A percentile compares a stretch with the other conserved stretches of the same genome.
phyloP scores from a whole-genome alignment of 305 asterid genomes.

The Withania somnifera region DNA sequence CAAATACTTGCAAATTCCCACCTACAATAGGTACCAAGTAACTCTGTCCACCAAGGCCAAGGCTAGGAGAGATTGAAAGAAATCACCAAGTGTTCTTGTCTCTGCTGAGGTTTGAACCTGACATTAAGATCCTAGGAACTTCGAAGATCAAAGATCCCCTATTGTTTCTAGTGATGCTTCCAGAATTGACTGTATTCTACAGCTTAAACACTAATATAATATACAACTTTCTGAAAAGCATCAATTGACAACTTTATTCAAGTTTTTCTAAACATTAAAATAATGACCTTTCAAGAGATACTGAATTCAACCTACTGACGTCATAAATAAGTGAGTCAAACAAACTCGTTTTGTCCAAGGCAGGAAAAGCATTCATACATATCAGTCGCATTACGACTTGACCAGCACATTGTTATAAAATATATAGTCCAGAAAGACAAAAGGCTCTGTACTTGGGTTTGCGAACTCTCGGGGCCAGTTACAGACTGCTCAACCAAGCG shows the following conservation, averaged over 20 bases:
- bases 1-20: not conserved
- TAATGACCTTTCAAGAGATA: not conserved
- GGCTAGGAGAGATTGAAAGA: not conserved
- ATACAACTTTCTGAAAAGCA: not conserved
- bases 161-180: not conserved
- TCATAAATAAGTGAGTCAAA: not conserved
- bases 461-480: constrained; percentile 76
- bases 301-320: not conserved
- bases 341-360: not conserved
- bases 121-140: not conserved
- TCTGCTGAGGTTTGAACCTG: not conserved
- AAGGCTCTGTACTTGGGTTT: constrained; percentile 43
- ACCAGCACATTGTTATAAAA: not conserved
- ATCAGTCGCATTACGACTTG: not conserved
- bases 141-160: not conserved
- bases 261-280: not conserved
- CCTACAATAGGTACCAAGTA: not conserved
- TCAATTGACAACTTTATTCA: not conserved
- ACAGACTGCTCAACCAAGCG: constrained; percentile 79
- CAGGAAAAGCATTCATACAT: not conserved
- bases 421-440: not conserved
- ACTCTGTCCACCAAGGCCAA: not conserved
- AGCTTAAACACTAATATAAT: not conserved
- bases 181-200: not conserved
- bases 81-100: not conserved